These are phyloP conservation scores for Russula dissimulans DNA, from an alignment of 768 basidiomycete genomes.

Conservation along the genomic window DNA sequence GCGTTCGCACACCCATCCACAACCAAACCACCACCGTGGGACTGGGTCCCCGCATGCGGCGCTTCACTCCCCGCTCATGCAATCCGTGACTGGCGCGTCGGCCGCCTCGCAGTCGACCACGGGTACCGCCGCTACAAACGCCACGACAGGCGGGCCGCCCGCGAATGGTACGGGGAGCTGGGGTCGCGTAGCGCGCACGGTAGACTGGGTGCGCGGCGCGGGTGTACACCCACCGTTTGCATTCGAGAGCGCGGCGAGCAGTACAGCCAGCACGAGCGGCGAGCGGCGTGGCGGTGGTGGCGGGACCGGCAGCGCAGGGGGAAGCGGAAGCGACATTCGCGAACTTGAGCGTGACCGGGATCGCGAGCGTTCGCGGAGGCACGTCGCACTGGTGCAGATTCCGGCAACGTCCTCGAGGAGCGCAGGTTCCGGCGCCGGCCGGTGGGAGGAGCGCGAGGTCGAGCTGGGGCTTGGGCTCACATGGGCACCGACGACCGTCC, in stretches of 20 bases:
- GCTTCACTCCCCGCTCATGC: slow-evolving; percentile 2
- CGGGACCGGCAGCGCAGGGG: neutral
- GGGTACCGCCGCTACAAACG: slow-evolving; percentile 6
- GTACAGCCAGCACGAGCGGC: neutral
- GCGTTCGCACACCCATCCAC: slow-evolving; percentile 16
- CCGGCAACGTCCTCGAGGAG: neutral
- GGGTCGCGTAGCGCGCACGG: slow-evolving; percentile 13
- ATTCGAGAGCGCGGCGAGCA: slow-evolving; percentile 17
- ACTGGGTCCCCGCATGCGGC: neutral
- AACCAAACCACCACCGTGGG: neutral
- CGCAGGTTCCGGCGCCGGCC: neutral
- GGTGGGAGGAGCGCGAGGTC: slow-evolving; percentile 19
- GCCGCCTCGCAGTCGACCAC: slow-evolving; percentile 16
- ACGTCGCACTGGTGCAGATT: neutral
- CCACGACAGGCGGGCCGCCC: neutral
- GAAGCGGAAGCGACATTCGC: slow-evolving; percentile 6
- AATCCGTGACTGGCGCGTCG: slow-evolving; percentile 6
- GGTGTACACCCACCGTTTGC: slow-evolving; percentile 20
- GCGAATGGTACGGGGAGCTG: slow-evolving; percentile 7
- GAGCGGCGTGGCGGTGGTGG: neutral
- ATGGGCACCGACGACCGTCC: slow-evolving; percentile 20
- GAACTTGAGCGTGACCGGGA: slow-evolving; percentile 13
- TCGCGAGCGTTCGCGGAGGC: slow-evolving; percentile 11
- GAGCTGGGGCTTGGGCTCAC: slow-evolving; percentile 18
- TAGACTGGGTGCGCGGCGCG: slow-evolving; percentile 16